A percentile compares a stretch with the other conserved stretches of the same genome.
These are phyloP conservation scores for Hypoxylon rickii DNA, from an alignment of 495 filamentous ascomycete genomes.

Conservation along the genomic window DNA sequence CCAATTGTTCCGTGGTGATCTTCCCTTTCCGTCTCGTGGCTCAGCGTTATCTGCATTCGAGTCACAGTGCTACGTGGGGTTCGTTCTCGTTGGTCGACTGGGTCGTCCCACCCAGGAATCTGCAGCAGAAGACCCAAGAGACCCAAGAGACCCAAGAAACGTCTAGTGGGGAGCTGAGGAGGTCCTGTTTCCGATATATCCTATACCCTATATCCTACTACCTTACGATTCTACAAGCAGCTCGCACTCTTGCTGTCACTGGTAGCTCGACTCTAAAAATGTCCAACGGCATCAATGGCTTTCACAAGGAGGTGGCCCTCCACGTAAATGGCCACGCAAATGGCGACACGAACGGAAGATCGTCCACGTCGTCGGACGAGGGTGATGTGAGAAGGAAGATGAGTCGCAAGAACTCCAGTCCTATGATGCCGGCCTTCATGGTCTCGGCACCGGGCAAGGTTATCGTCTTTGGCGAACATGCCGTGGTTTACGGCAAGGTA, in stretches of 20 bases:
- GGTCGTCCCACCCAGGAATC: neutral
- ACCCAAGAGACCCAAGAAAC: slow-evolving; percentile 1
- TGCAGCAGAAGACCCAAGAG: neutral
- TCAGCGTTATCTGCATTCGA: neutral
- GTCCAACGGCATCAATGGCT: slow-evolving; percentile 42
- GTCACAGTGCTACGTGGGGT: slow-evolving; percentile 11
- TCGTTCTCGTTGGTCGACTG: neutral
- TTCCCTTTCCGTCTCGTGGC: neutral
- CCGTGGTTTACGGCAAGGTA: slow-evolving; percentile 93
- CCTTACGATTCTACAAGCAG: slow-evolving; percentile 13
- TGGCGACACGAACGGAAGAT: slow-evolving; percentile 23
- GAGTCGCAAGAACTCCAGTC: slow-evolving; percentile 58
- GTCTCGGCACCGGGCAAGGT: slow-evolving; percentile 97
- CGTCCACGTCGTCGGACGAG: slow-evolving; percentile 18
- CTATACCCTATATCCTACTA: slow-evolving; percentile 1
- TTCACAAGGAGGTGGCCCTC: slow-evolving; percentile 30
- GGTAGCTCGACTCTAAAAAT: slow-evolving; percentile 30
- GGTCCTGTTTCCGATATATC: slow-evolving; percentile 1
- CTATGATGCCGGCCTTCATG: slow-evolving; percentile 87
- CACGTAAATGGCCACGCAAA: slow-evolving; percentile 27
- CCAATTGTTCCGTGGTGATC: neutral
- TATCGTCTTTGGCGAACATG: slow-evolving; percentile 96
- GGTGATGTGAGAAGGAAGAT: slow-evolving; percentile 37
- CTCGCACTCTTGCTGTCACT: slow-evolving; percentile 22
- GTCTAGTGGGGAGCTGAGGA: slow-evolving; percentile 1